Conservation (phyloP, 2,329 filamentous ascomycete genomes). For the Fusarium tupiense region DNA sequence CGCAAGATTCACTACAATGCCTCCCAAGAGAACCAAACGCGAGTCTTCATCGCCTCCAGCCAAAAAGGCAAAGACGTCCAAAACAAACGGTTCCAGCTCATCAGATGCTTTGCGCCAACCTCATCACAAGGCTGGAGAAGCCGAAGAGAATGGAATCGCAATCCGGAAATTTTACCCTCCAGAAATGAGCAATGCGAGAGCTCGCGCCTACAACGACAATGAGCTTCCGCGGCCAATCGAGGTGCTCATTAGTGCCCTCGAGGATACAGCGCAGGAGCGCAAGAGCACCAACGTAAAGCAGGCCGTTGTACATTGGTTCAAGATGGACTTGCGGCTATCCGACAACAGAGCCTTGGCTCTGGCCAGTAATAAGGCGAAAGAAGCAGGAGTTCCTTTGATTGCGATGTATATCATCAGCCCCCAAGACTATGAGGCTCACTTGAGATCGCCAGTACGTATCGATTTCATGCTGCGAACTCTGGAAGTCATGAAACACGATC, state of each 20-base stretch:
- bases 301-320: constrained; percentile 90
- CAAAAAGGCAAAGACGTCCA: constrained; percentile 48
- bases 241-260: constrained; percentile 67
- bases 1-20: constrained; percentile 41
- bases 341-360: constrained; percentile 79
- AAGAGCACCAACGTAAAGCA: constrained; percentile 62
- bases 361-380: constrained; percentile 72
- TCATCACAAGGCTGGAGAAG: constrained; percentile 57
- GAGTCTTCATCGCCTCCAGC: constrained; percentile 37
- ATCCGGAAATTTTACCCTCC: constrained; percentile 82
- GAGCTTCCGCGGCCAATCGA: constrained; percentile 79
- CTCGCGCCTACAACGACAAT: constrained; percentile 76
- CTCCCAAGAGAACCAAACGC: constrained; percentile 43
- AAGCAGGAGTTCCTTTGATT: constrained; percentile 76
- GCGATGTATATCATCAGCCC: constrained; percentile 83
- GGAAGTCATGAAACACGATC: constrained; percentile 69
- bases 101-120: constrained; percentile 53
- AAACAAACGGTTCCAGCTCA: constrained; percentile 34
- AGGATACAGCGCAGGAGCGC: constrained; percentile 66
- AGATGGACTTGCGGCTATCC: constrained; percentile 76
- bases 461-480: constrained; percentile 84
- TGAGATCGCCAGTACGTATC: constrained; percentile 76
- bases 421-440: constrained; percentile 84
- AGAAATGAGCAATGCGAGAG: constrained; percentile 86
- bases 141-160: constrained; percentile 69